Percentiles rank a stretch among this genome's conserved stretches.
These are phyloP conservation scores for Cornus florida DNA, from an alignment of 148 eudicot genomes.

Conservation along the genomic window DNA sequence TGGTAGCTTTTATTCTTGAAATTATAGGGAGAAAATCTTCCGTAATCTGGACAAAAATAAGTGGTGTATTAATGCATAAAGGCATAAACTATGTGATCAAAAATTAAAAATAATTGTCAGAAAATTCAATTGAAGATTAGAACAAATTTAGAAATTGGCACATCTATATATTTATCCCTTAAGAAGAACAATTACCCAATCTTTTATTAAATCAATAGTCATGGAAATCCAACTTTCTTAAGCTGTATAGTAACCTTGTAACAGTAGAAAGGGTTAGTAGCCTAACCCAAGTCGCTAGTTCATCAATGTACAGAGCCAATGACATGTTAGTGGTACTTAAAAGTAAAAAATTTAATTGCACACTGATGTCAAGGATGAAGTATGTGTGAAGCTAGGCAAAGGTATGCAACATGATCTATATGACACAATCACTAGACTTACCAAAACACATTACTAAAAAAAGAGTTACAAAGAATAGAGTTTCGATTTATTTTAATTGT, in stretches of 20 bases:
- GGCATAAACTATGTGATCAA: neutral
- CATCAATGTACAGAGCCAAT: neutral
- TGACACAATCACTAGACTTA: neutral
- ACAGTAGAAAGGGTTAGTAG: neutral
- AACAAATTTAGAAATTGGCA: neutral
- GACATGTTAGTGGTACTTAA: neutral
- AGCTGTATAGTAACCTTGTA: neutral
- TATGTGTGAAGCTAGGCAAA: neutral
- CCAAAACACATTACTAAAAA: neutral
- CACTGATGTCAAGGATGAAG: neutral
- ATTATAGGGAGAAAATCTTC: conserved; percentile 91
- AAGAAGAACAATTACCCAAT: too few relatives aligned
- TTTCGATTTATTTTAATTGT: neutral
- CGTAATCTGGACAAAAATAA: conserved; percentile 44
- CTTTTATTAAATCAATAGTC: too few relatives aligned
- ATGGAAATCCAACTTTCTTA: neutral
- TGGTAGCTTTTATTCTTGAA: conserved; percentile 78
- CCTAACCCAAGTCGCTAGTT: neutral
- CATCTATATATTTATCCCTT: neutral
- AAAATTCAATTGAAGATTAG: neutral
- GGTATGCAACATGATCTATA: neutral
- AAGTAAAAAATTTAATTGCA: neutral
- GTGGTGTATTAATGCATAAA: neutral
- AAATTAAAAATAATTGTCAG: neutral
- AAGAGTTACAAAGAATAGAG: neutral